Conservation (phyloP, 2,329 filamentous ascomycete genomes). For the Colletotrichum horii region DNA sequence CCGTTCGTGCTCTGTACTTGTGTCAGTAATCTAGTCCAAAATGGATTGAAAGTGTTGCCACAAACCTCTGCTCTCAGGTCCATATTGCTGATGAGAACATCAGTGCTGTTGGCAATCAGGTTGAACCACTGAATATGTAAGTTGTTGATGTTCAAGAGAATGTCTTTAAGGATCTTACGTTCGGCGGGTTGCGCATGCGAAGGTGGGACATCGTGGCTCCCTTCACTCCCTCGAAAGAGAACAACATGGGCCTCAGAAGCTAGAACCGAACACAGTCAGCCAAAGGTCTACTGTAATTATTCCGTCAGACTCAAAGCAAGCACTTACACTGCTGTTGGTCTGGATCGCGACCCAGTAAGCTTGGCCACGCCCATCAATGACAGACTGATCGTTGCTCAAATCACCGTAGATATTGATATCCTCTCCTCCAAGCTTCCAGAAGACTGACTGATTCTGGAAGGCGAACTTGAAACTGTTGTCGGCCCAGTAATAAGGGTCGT, state of each 20-base stretch:
- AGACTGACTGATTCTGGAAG: constrained; percentile 67
- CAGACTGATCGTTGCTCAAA: constrained; percentile 32
- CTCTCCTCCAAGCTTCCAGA: constrained; percentile 35
- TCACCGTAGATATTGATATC: constrained; percentile 69
- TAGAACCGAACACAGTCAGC: not conserved
- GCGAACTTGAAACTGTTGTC: constrained; percentile 65
- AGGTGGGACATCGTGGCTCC: constrained; percentile 16
- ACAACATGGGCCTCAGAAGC: constrained; percentile 9
- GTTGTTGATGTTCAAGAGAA: not conserved
- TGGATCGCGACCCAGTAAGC: constrained; percentile 28
- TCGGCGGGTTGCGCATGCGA: constrained; percentile 60
- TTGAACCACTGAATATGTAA: constrained; percentile 43
- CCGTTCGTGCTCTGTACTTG: constrained; percentile 50
- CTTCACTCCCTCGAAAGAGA: constrained; percentile 9
- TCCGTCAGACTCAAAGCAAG: not conserved
- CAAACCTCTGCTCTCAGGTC: constrained; percentile 44
- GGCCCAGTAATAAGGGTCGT: constrained; percentile 73
- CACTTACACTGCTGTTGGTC: constrained; percentile 14
- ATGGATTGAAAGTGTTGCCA: constrained; percentile 27
- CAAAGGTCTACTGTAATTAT: too few relatives aligned
- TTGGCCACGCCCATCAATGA: constrained; percentile 66
- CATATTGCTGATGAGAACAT: constrained; percentile 68
- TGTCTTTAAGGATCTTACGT: constrained; percentile 19
- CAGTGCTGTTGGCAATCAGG: constrained; percentile 67
- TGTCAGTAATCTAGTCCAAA: not conserved